Base-by-base conservation (phyloP, 495 filamentous ascomycete genomes). In the Penicillium mononematosum region DNA sequence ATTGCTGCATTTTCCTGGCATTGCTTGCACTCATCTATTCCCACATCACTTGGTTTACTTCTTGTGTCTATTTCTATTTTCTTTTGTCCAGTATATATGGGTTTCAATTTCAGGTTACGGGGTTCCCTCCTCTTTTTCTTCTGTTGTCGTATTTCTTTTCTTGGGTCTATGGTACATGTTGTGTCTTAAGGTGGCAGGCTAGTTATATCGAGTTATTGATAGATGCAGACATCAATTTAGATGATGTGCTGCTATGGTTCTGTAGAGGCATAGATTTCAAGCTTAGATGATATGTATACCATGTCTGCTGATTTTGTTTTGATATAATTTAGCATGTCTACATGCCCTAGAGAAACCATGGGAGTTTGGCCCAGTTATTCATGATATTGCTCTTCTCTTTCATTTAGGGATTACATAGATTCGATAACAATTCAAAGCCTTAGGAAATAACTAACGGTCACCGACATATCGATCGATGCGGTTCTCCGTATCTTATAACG, bases 61-160 rank as follows among this genome's bases (percentile, higher is more conserved):
- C 43, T 58, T 51, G 47, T 58, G 19, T 52, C 55, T 58, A 50
- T 44, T 32, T 7, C 27, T 42, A 9, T 49, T 47, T 57, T 66
- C 58, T 56, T 66, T 66, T 66, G 63, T 69, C 61, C 22, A 58
- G 66, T 69, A 69, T 48, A 69, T 69, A 69, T 64, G 66, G 66
- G 66, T 60, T 64, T 52, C 55, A 56, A 68, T 55, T 53, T 50
- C 48, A 59, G 53, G 58, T 46, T 46, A 58, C 48, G 51, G 53
- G 36, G 25, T 58, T 59, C 58, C 24, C 43, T 53, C 20, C 48
- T 56, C 53, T 25, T 38, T 43, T 55, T 25, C 46, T 60, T 53
- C 31, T 45, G n/a, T 57, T 56, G 56, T 32, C 16, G 51, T 34
- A 12, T 56, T 42, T 46, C 25, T 34, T 34, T 36, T n/a, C 6